These are phyloP conservation scores for Pulveroboletus sp. DNA, from an alignment of 768 basidiomycete genomes.

Conservation along the genomic window DNA sequence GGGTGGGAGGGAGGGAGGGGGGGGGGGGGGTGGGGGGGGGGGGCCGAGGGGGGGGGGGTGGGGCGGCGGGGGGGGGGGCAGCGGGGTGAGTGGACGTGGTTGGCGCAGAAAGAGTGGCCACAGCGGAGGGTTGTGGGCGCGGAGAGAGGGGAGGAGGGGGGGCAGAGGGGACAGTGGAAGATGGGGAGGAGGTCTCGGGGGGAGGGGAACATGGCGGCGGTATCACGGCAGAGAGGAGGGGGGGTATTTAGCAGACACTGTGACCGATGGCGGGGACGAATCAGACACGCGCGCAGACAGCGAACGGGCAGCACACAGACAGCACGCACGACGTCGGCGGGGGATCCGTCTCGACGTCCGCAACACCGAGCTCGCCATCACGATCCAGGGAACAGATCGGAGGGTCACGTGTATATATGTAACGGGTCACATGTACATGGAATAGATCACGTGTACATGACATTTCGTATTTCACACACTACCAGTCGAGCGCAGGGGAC, in stretches of 20 bases:
- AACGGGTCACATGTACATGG: slow-evolving; percentile 22
- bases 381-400: slow-evolving; percentile 13
- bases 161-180: slow-evolving; percentile 55
- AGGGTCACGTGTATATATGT: neutral
- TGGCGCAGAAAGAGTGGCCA: slow-evolving; percentile 75
- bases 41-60: no score
- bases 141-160: slow-evolving; percentile 30
- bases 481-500: no score
- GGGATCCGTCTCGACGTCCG: slow-evolving; percentile 22
- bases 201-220: slow-evolving; percentile 17
- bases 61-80: slow-evolving; percentile 37
- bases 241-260: slow-evolving; percentile 8
- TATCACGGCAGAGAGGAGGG: neutral
- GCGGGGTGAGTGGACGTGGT: slow-evolving; percentile 37
- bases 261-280: slow-evolving; percentile 17
- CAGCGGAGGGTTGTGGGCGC: slow-evolving; percentile 63
- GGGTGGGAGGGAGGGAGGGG: slow-evolving; percentile 12
- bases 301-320: slow-evolving; percentile 6
- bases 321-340: slow-evolving; percentile 25
- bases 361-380: slow-evolving; percentile 20
- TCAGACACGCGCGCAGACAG: slow-evolving; percentile 18
- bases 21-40: no score
- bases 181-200: slow-evolving; percentile 33
- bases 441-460: no score
- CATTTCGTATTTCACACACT: no score